These are phyloP conservation scores for Naegleria gruberi DNA, from an alignment of 208 protist species.

Conservation along the genomic window DNA sequence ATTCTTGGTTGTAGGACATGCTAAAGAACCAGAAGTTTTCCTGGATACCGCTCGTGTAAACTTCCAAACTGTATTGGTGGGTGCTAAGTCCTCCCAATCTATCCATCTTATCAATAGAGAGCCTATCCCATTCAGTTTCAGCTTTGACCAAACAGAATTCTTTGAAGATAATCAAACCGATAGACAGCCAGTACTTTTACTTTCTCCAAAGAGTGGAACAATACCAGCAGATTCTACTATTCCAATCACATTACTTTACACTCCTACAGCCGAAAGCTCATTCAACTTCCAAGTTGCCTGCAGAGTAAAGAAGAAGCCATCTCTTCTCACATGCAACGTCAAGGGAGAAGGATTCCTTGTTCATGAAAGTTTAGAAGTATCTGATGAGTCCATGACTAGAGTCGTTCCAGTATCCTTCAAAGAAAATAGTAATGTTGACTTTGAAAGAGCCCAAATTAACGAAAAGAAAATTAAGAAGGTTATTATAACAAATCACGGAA, in stretches of 20 bases:
- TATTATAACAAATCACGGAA: slow-evolving; percentile 73
- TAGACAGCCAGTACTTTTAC: slow-evolving; percentile 43
- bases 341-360: slow-evolving; percentile 87
- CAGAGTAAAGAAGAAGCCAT: slow-evolving; percentile 74
- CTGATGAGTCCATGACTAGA: not conserved
- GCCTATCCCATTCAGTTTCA: slow-evolving; percentile 77
- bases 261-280: slow-evolving; percentile 70
- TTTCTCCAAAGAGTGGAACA: slow-evolving; percentile 66
- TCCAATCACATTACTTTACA: slow-evolving; percentile 66
- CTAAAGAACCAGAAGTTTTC: slow-evolving; percentile 78
- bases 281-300: slow-evolving; percentile 84
- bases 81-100: slow-evolving; percentile 53
- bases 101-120: slow-evolving; percentile 84
- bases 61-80: slow-evolving; percentile 78
- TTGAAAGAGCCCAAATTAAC: slow-evolving; percentile 85
- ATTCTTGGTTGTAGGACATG: slow-evolving; percentile 84
- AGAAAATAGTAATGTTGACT: slow-evolving; percentile 52
- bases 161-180: not conserved
- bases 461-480: slow-evolving; percentile 57
- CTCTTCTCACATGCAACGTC: slow-evolving; percentile 82
- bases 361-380: slow-evolving; percentile 67
- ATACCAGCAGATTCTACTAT: slow-evolving; percentile 61
- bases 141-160: slow-evolving; percentile 62
- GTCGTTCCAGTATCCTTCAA: not conserved
- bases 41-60: slow-evolving; percentile 72